Percentiles rank a stretch among this genome's conserved stretches.
phyloP scores from a whole-genome alignment of 345 rosid species.

The Aquilaria sinensis region DNA sequence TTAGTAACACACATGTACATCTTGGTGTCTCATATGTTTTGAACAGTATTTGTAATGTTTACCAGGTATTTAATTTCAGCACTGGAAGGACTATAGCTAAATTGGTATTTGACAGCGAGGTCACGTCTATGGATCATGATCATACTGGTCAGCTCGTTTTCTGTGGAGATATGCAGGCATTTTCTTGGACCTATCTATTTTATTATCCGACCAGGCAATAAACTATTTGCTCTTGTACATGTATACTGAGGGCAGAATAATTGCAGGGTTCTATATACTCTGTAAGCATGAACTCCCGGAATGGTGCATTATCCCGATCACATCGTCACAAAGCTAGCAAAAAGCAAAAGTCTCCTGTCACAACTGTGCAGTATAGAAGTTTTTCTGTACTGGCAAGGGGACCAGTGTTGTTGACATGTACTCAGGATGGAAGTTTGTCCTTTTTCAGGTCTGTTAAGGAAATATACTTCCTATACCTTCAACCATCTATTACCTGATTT shows the following conservation, averaged over 20 bases:
- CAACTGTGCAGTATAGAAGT: conserved; percentile 87
- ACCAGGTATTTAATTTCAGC: conserved; percentile 91
- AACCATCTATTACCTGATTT: conserved; percentile 1
- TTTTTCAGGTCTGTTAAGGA: conserved; percentile 67
- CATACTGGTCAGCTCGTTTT: conserved; percentile 93
- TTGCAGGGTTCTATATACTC: conserved; percentile 82
- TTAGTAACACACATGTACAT: no score
- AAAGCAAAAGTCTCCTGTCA: conserved; percentile 65
- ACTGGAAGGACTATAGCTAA: conserved; percentile 85
- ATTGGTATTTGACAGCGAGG: conserved; percentile 44
- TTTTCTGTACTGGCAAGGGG: conserved; percentile 86
- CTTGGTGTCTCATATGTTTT: conserved; percentile 12
- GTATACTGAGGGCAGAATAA: conserved; percentile 9
- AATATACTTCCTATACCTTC: background rate
- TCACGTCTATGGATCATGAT: conserved; percentile 97
- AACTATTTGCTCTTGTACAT: background rate
- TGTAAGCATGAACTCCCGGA: conserved; percentile 66
- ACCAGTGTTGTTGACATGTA: conserved; percentile 86
- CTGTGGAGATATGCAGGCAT: conserved; percentile 89
- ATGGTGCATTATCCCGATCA: conserved; percentile 75
- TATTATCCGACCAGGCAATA: conserved; percentile 1
- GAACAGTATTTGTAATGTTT: conserved; percentile 6
- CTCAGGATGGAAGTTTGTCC: conserved; percentile 81
- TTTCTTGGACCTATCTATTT: conserved; percentile 7
- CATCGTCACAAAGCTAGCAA: conserved; percentile 62